phyloP scores from a whole-genome alignment of 305 asterid species.

The Plantago coronopus region DNA sequence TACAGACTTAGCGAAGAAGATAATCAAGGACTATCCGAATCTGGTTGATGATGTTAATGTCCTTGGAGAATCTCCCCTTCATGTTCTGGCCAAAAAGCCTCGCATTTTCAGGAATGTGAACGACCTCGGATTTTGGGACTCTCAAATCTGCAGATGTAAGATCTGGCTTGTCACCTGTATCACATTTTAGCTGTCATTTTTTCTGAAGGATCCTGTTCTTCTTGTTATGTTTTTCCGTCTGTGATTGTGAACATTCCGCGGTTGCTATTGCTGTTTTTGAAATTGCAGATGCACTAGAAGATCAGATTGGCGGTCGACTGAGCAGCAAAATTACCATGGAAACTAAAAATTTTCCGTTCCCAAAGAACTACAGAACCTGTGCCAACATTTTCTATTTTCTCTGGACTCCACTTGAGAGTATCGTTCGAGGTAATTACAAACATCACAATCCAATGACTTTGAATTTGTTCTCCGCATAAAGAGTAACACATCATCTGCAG shows the following conservation, averaged over 20 bases:
- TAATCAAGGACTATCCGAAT: background rate
- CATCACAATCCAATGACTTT: background rate
- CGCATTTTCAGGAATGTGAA: background rate
- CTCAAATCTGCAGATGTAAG: constrained; percentile 4
- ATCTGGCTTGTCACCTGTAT: background rate
- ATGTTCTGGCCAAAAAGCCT: constrained; percentile 2
- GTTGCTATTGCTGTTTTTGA: background rate
- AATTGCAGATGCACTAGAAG: background rate
- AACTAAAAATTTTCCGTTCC: background rate
- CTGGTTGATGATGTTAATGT: background rate
- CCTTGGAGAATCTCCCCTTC: constrained; percentile 6
- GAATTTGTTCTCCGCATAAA: background rate
- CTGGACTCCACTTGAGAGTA: background rate
- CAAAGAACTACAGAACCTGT: constrained; percentile 4
- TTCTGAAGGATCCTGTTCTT: too few species aligned
- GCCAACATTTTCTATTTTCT: constrained; percentile 2
- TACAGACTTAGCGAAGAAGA: background rate
- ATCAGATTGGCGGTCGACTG: background rate
- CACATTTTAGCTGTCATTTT: background rate
- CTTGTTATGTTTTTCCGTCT: too few species aligned
- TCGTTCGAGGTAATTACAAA: background rate
- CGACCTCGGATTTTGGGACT: background rate
- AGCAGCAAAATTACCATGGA: too few species aligned
- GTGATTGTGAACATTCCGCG: too few species aligned
- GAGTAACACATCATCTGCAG: background rate